Evolutionary conservation across 371 early-diverging fungal species (phyloP), one percentile per base, ranked within the genome.

Genomic region (Mortierella sp.): DNA sequence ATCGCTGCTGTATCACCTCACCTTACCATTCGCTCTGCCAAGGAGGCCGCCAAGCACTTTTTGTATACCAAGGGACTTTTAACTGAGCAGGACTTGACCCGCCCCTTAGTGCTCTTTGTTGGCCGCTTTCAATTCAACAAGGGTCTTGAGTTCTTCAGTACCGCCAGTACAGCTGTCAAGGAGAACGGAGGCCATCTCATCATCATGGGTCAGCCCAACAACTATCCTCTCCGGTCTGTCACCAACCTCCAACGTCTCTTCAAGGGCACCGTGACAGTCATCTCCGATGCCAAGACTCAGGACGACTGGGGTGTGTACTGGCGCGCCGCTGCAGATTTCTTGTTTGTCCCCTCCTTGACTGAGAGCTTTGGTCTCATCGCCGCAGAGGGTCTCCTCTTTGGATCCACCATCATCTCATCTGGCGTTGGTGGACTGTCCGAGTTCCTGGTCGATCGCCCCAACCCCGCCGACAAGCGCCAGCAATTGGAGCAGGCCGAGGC

Each of bases 61-160:
- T 82, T 94, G 69, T 80, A 89, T 10, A 89, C 88, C n/a, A 88
- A 90, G 9, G 88, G 84, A 2, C 50, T 90, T 3, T 80, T 94
- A 37, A 73, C 73, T 0, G 80, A 84, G 16, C 74, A 88, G 2
- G 94, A 94, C 75, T 55, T 90, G 31, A 76, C 83, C 28, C 87
- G 90, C 13, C 92, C 92, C 0, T 73, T 94, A 24, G 90, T 91
- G 1, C 78, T 94, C 31, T 94, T 87, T 77, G 88, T 94, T 28
- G 94, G 94, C 21, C 89, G 91, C 26, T 91, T 93, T 80, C 92
- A 92, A 81, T 91, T 92, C 83, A 92, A 92, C 81, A 92, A 94
- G 74, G 93, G 92, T 0, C 79, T 91, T 2, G 92, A 89, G 51
- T 90, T 89, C 61, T 92, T 93, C 77, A 78, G 83, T 9, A 85